These are phyloP conservation scores for Parvularia atlantis DNA, from an alignment of 78 protist species.

Conservation along the genomic window DNA sequence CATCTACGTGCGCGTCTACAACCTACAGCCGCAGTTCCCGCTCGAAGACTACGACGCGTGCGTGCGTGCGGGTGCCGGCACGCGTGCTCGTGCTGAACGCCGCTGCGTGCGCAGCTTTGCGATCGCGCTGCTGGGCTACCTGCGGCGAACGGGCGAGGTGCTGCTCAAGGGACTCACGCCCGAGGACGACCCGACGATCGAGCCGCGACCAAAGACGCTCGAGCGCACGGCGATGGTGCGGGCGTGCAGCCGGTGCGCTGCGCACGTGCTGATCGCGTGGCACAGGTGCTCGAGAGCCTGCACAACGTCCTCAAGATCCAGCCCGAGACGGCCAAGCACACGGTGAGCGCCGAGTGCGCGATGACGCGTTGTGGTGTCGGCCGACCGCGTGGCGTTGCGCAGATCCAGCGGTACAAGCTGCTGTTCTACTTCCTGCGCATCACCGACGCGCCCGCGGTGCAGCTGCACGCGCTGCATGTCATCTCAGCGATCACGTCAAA, in stretches of 20 bases:
- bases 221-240: too few relatives aligned
- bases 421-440: slow-evolving; percentile 16
- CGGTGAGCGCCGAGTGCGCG: too few relatives aligned
- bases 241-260: too few relatives aligned
- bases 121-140: neutral
- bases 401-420: slow-evolving; percentile 1
- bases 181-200: too few relatives aligned
- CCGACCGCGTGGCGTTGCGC: too few relatives aligned
- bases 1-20: slow-evolving; percentile 49
- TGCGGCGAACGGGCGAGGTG: neutral
- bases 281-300: too few relatives aligned
- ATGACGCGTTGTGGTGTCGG: too few relatives aligned
- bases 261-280: neutral
- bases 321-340: too few relatives aligned
- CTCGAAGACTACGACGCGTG: neutral
- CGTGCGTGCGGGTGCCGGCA: neutral
- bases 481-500: neutral
- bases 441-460: slow-evolving; percentile 6
- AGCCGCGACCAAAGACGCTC: too few relatives aligned
- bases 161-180: too few relatives aligned
- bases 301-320: too few relatives aligned
- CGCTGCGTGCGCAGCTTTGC: neutral
- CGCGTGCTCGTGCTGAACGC: too few relatives aligned
- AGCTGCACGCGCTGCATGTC: neutral
- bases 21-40: slow-evolving; percentile 15